phyloP scores from a whole-genome alignment of 2,329 filamentous ascomycete species.

The Fusarium sp. region DNA sequence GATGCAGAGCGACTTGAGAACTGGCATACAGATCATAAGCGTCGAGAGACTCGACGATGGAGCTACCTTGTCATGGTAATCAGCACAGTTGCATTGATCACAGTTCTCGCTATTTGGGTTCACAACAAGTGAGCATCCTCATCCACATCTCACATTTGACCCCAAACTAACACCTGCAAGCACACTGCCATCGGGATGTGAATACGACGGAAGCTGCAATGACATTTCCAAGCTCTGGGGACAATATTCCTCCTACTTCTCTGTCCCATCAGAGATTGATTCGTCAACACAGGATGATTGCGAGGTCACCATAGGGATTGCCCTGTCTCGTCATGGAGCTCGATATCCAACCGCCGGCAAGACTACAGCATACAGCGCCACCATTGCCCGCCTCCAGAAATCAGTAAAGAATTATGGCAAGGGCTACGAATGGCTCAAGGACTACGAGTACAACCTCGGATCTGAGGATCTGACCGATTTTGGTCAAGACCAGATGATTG shows the following conservation, averaged over 20 bases:
- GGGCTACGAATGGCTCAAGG: conserved; percentile 74
- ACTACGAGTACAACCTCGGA: conserved; percentile 77
- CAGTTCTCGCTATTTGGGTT: conserved; percentile 31
- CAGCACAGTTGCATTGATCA: conserved; percentile 25
- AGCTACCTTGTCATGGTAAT: conserved; percentile 36
- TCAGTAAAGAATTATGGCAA: conserved; percentile 65
- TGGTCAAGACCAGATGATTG: conserved; percentile 73
- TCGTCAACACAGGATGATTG: conserved; percentile 72
- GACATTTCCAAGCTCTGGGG: conserved; percentile 76
- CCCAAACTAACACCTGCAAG: conserved; percentile 3
- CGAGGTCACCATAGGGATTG: conserved; percentile 79
- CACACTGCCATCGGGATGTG: conserved; percentile 33
- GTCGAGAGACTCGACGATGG: conserved; percentile 31
- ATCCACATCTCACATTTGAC: not conserved
- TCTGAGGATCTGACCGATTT: conserved; percentile 74
- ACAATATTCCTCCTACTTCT: conserved; percentile 87
- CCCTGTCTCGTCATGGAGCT: conserved; percentile 86
- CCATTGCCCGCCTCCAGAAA: conserved; percentile 73
- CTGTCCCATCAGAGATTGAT: conserved; percentile 73
- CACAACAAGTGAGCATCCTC: conserved; percentile 28
- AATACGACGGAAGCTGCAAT: conserved; percentile 57
- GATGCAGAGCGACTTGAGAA: conserved; percentile 33
- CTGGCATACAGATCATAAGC: conserved; percentile 31
- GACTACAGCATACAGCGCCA: conserved; percentile 67
- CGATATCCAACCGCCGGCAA: conserved; percentile 80